Evolutionary conservation across 2,329 filamentous ascomycete genomes (phyloP).

Genomic region (Mycosphaerella arachidis): DNA sequence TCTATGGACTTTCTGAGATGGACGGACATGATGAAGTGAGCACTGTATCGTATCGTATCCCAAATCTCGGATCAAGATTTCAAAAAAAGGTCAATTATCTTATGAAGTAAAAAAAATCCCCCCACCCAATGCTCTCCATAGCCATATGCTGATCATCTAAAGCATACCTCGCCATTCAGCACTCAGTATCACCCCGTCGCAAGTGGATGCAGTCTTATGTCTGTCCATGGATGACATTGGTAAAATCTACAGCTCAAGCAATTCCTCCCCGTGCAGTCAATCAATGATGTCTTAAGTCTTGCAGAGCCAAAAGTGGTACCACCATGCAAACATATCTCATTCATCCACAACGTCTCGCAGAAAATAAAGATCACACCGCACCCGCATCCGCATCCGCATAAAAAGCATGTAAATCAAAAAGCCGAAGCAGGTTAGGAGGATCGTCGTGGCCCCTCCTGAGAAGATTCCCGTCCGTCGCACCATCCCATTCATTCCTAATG

Average conservation of each 20-base stretch:
- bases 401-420: not conserved
- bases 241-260: not conserved
- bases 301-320: not conserved
- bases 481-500: conserved; percentile 1
- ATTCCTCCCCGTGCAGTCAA: not conserved
- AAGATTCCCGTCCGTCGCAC: conserved; percentile 2
- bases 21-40: not conserved
- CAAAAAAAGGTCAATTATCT: not conserved
- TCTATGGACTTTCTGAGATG: no score
- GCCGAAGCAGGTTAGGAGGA: not conserved
- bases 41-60: not conserved
- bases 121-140: not conserved
- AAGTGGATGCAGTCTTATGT: not conserved
- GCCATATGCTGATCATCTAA: not conserved
- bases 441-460: not conserved
- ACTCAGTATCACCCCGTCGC: not conserved
- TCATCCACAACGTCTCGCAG: conserved; percentile 1
- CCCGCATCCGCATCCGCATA: not conserved
- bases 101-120: not conserved
- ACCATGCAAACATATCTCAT: not conserved
- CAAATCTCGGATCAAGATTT: not conserved
- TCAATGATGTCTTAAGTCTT: not conserved
- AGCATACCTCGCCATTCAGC: not conserved
- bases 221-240: not conserved
- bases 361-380: not conserved